A percentile compares a stretch with the other conserved stretches of the same genome.
phyloP scores from a whole-genome alignment of 352 stramenopile genomes.

The Globisporangium alternatum region DNA sequence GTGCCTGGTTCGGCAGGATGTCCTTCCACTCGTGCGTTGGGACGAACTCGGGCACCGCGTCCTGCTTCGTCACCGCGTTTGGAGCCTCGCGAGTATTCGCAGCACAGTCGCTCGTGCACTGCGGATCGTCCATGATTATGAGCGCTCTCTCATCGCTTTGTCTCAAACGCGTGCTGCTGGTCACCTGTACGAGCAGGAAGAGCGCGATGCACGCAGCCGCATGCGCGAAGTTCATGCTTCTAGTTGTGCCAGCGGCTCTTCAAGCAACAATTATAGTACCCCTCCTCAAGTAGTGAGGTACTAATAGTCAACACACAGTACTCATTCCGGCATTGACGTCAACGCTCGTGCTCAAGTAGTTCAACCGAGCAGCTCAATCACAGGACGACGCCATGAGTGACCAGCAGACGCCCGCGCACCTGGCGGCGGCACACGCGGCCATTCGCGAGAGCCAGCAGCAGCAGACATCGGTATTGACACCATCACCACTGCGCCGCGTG shows the following conservation, averaged over 20 bases:
- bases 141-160: conserved; percentile 6
- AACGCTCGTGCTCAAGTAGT: conserved; percentile 5
- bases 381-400: conserved; percentile 1
- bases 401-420: conserved; percentile 24
- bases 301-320: neutral
- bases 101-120: conserved; percentile 12
- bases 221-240: conserved; percentile 15
- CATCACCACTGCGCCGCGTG: conserved; percentile 21
- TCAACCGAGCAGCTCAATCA: conserved; percentile 5
- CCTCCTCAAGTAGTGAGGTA: neutral
- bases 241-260: neutral
- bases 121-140: conserved; percentile 11
- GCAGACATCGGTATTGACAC: neutral
- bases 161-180: neutral
- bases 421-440: conserved; percentile 32
- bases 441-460: conserved; percentile 29
- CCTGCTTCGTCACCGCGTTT: neutral
- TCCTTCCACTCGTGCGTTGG: conserved; percentile 59
- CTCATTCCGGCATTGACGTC: neutral
- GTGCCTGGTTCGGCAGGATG: conserved; percentile 46
- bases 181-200: conserved; percentile 7
- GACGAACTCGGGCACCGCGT: conserved; percentile 47
- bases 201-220: conserved; percentile 18
- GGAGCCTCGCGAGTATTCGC: neutral
- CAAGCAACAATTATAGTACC: conserved; percentile 9